phyloP scores from a whole-genome alignment of 139 green algal species.

The Tetratostichococcus sp. region DNA sequence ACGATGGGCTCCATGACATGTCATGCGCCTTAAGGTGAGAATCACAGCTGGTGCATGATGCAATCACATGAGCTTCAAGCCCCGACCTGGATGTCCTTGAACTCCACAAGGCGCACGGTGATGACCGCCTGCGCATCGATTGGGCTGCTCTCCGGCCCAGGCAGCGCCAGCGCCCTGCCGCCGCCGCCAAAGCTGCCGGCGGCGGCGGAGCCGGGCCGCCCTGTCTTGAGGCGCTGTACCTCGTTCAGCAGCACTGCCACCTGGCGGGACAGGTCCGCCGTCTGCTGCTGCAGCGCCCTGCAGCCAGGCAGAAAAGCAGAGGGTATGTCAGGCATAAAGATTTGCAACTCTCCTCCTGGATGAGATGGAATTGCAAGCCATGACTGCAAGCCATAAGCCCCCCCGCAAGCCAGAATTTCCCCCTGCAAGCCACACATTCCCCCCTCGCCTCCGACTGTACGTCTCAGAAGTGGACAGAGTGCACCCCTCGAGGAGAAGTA shows the following conservation, averaged over 20 bases:
- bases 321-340: not conserved
- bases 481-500: no score
- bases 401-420: no score
- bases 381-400: no score
- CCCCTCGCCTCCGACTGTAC: no score
- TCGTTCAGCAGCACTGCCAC: conserved; percentile 31
- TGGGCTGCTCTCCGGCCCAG: not conserved
- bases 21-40: no score
- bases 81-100: conserved; percentile 26
- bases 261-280: conserved; percentile 37
- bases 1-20: no score
- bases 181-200: not conserved
- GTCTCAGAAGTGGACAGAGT: no score
- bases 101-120: conserved; percentile 32
- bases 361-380: no score
- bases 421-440: no score
- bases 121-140: conserved; percentile 30
- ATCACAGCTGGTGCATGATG: no score
- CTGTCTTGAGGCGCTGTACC: conserved; percentile 18
- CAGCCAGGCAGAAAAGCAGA: not conserved
- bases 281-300: conserved; percentile 28
- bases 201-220: conserved; percentile 4
- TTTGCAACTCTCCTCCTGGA: not conserved
- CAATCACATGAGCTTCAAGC: no score
- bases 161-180: not conserved